phyloP scores from a whole-genome alignment of 257 asterid species.

The Solanum raphanifolium region DNA sequence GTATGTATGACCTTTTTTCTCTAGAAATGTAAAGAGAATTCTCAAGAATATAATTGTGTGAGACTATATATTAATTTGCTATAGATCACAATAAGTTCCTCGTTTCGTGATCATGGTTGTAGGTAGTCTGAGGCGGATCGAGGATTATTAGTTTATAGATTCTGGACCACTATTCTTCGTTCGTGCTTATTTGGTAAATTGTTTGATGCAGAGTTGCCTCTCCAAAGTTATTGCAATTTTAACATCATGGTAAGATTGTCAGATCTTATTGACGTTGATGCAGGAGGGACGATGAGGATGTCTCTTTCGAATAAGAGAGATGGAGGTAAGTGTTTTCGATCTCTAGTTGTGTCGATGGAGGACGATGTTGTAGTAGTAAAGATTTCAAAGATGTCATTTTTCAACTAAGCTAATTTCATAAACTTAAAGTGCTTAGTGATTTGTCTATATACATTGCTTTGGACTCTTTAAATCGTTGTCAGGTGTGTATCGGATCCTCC shows the following conservation, averaged over 20 bases:
- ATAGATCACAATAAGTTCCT: neutral
- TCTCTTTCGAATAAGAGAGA: slow-evolving; percentile 29
- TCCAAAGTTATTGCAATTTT: neutral
- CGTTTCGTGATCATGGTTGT: neutral
- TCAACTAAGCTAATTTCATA: neutral
- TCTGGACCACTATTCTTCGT: neutral
- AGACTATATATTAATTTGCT: neutral
- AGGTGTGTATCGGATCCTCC: neutral
- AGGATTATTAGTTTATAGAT: neutral
- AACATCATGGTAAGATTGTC: neutral
- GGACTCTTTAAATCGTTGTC: neutral
- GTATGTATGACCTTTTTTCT: neutral
- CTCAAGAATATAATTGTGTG: neutral
- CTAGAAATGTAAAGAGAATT: neutral
- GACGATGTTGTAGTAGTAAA: neutral
- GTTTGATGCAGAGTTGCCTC: neutral
- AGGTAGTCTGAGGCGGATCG: neutral
- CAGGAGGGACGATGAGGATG: slow-evolving; percentile 44
- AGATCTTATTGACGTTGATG: neutral
- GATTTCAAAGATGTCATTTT: neutral
- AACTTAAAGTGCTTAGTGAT: neutral
- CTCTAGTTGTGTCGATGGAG: neutral
- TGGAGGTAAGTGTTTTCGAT: slow-evolving; percentile 38
- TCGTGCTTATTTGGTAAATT: neutral
- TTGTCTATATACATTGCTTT: neutral